Conservation (phyloP, 371 early-diverging fungal genomes). For the Dichotomocladium elegans region DNA sequence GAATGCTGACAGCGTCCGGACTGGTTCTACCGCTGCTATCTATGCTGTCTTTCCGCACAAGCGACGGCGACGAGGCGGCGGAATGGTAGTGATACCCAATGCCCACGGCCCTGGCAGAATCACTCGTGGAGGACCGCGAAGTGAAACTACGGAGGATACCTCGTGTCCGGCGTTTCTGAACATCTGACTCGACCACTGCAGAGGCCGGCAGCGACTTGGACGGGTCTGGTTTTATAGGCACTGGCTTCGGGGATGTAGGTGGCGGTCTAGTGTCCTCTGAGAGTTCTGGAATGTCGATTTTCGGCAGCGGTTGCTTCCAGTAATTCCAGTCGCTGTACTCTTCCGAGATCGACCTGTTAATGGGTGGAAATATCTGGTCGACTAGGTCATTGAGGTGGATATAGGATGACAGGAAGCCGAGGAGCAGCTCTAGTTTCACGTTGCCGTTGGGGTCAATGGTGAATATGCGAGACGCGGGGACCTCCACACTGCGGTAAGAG, state of each 20-base stretch:
- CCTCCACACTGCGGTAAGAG: conserved; percentile 92
- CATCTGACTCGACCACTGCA: conserved; percentile 18
- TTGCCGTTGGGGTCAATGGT: conserved; percentile 95
- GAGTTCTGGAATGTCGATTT: conserved; percentile 53
- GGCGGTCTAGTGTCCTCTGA: conserved; percentile 1
- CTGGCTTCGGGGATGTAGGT: conserved; percentile 27
- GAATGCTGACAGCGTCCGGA: background rate
- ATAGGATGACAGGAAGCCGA: conserved; percentile 83
- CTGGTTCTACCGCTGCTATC: conserved; percentile 1
- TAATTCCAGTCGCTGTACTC: conserved; percentile 87
- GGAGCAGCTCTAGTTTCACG: conserved; percentile 85
- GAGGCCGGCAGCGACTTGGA: conserved; percentile 15
- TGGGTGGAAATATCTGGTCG: conserved; percentile 93
- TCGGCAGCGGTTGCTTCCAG: conserved; percentile 67
- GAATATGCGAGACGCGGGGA: conserved; percentile 94
- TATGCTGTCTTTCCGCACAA: background rate
- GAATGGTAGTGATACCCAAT: conserved; percentile 3
- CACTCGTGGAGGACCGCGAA: conserved; percentile 14
- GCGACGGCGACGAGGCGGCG: background rate
- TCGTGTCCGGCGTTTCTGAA: conserved; percentile 11
- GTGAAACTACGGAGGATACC: conserved; percentile 39
- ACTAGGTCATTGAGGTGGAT: conserved; percentile 88
- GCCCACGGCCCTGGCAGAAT: background rate
- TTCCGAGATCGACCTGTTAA: conserved; percentile 45
- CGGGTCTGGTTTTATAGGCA: conserved; percentile 39